Base-by-base conservation (phyloP, 345 rosid genomes). In the Garcia nutans region DNA sequence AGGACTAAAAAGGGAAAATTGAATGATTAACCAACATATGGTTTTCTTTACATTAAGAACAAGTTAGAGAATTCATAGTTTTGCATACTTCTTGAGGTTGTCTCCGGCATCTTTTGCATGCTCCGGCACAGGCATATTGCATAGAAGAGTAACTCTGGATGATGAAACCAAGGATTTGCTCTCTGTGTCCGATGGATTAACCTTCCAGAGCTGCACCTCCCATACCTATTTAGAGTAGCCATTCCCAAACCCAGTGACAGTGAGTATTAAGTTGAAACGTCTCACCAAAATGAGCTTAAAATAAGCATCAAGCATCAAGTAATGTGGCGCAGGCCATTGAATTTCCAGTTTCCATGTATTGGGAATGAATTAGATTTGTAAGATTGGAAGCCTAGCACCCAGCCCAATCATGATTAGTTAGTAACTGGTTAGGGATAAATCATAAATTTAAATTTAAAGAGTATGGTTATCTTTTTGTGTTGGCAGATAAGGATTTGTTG, bases 151-250 rank as follows among this genome's bases (percentile, higher is more conserved):
- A 19, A 91, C 97, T 82, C 90, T 80, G 15, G 97, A 86, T 13
- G 96, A 86, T 7, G 96, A 76, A 23, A 88, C 84, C 80, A 86
- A 76, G 19, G 85, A 62, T 74, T 72, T 87, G 56, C 19, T 82
- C 50, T 85, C 84, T 0, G 87, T 73, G 66, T 84, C 82, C 3
- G 78, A 78, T 2, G 85, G 84, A 70, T 82, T 78, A 5, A 83
- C 74, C 85, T 91, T 95, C 91, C 89, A 89, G 2, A 92, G 71
- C 76, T 72, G 82, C 41, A 91, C 96, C 78, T 95, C 96, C 99
- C 99, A 95, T 7, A 92, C 97, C 98, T 94, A 80, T 45, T 74
- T 12, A 47, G 26, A 31, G 20, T 16, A 54, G 68, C 26, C 19
- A 42, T 54, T 70, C 10, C 49, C 41, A 37, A 37, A 3, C 5